Base-by-base conservation (phyloP, 1,139 yeast species). In the Pichia norvegensis region DNA sequence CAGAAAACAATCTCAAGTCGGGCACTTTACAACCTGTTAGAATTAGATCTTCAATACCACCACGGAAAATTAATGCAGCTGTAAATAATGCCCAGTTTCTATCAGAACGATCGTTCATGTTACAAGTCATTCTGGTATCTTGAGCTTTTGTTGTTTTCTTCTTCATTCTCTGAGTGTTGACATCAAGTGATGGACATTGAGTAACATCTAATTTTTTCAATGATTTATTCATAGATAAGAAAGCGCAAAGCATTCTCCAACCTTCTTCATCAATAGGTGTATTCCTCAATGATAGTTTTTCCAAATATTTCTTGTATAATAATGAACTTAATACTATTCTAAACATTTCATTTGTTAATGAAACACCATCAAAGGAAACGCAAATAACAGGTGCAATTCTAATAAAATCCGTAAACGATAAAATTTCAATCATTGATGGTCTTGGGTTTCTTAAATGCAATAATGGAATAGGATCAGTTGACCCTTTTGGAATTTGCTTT, bases 11-110 rank as follows among this genome's bases (percentile, higher is more conserved):
- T 8, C 65, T 68, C 37, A 74, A 56, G 49, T 76, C 78, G 4
- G 72, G 67, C 55, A 84, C 80, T 53, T 83, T 78, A 52, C 90
- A 84, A 23, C 94, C 92, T 14, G 83, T 80, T 45, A 84, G 62
- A 33, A 83, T 74, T 46, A 84, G 63, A 55, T 82, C 90, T 46
- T 79, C 86, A n/a, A 84, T 69, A 27, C 90, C 90, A 33, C 81
- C 82, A 52, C 86, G 68, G 2, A 79, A 78, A 14, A 81, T 76
- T 13, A 84, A 59, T 0, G 88, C 73, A 1, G 88, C 90, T 4
- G 81, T 79, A 51, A 84, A 68, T 38, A 83, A 63, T 21, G 81
- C 69, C 94, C 94, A 84, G 57, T 84, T 85, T 81, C 80, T 79
- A 49, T 82, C 90, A 9, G 80, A 70, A 55, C 94, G 67, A 46